phyloP scores from a whole-genome alignment of 108 stramenopile genomes.

The Cyclotella sp. region DNA sequence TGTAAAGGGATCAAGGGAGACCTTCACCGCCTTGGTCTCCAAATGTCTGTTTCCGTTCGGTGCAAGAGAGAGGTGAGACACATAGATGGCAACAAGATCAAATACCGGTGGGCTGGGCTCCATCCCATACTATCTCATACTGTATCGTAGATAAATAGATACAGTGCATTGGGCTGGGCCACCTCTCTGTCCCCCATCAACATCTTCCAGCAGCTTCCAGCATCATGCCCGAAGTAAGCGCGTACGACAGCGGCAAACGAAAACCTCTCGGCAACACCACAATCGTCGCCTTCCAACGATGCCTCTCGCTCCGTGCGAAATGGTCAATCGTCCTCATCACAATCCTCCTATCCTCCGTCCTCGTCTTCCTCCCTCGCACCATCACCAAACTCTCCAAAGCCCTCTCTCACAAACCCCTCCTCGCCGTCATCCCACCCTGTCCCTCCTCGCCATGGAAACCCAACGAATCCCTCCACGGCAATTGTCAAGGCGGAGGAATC shows the following conservation, averaged over 20 bases:
- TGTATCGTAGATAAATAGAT: too few species aligned
- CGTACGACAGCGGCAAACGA: conserved; percentile 2
- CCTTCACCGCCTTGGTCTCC: too few species aligned
- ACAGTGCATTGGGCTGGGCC: too few species aligned
- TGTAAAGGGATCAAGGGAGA: too few species aligned
- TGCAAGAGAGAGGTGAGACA: too few species aligned
- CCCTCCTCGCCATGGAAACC: conserved; percentile 52
- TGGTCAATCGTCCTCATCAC: not conserved
- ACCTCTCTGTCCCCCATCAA: too few species aligned
- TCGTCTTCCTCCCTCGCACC: not conserved
- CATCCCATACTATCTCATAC: too few species aligned
- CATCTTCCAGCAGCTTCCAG: too few species aligned
- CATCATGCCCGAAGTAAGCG: too few species aligned
- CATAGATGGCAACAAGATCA: too few species aligned
- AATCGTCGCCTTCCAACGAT: conserved; percentile 1
- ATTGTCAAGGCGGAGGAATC: conserved; percentile 43
- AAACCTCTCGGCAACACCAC: not conserved
- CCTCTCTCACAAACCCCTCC: not conserved
- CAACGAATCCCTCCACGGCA: conserved; percentile 52
- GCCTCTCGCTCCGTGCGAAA: not conserved
- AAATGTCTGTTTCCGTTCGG: too few species aligned
- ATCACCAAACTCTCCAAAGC: not conserved
- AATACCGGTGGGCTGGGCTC: too few species aligned
- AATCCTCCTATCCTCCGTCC: not conserved
- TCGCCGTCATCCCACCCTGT: conserved; percentile 40